These are phyloP conservation scores for Trichomonascaceae sp. DNA, from an alignment of 1,139 yeast species.

Conservation along the genomic window DNA sequence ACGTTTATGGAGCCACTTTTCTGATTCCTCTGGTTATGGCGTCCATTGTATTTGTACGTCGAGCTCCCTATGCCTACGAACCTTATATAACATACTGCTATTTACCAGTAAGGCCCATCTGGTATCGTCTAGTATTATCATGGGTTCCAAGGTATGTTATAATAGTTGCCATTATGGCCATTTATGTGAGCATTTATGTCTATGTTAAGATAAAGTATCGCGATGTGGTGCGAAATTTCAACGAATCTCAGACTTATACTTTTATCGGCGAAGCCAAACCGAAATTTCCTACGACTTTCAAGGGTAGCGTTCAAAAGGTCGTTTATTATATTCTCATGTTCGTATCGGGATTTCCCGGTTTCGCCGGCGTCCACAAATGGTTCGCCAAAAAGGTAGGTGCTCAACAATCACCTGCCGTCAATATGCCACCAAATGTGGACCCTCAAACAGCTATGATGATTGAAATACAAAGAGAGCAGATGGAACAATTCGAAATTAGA, in stretches of 20 bases:
- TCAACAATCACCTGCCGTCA: slow-evolving; percentile 1
- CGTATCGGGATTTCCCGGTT: slow-evolving; percentile 26
- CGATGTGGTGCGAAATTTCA: slow-evolving; percentile 26
- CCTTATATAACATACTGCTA: slow-evolving; percentile 72
- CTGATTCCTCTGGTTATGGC: slow-evolving; percentile 65
- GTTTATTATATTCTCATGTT: slow-evolving; percentile 10
- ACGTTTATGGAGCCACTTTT: slow-evolving; percentile 55
- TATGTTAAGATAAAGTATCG: slow-evolving; percentile 48
- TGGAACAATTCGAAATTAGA: slow-evolving; percentile 53
- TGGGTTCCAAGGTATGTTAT: slow-evolving; percentile 81
- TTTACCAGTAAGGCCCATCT: slow-evolving; percentile 63
- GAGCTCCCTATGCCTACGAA: slow-evolving; percentile 24
- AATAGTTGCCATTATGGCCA: slow-evolving; percentile 53
- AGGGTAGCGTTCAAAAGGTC: background rate
- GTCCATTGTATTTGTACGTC: slow-evolving; percentile 59
- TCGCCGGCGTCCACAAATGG: slow-evolving; percentile 20
- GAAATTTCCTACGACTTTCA: slow-evolving; percentile 4
- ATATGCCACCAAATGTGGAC: slow-evolving; percentile 9
- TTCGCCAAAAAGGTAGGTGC: slow-evolving; percentile 1
- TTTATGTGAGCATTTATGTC: slow-evolving; percentile 66
- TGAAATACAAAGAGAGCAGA: slow-evolving; percentile 52
- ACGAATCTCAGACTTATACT: slow-evolving; percentile 22
- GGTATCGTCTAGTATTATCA: slow-evolving; percentile 69
- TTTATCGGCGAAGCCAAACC: slow-evolving; percentile 1
- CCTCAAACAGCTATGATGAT: slow-evolving; percentile 29